Conservation (phyloP, 2,329 filamentous ascomycete genomes). For the Westerdykella sp. region DNA sequence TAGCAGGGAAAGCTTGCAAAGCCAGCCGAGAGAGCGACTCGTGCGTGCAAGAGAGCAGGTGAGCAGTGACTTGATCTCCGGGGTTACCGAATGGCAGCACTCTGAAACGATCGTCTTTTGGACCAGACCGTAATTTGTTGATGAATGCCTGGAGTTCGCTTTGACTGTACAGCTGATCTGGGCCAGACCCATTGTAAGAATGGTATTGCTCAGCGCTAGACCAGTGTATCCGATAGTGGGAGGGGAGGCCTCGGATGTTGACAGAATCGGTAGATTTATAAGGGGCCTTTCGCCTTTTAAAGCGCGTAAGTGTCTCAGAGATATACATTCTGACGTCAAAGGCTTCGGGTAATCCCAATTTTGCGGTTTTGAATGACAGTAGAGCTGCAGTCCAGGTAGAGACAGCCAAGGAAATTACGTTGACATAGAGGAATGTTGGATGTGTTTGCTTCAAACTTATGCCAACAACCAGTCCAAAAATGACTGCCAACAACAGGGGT, state of each 20-base stretch:
- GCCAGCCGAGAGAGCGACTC: slow-evolving; percentile 29
- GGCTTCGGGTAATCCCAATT: slow-evolving; percentile 42
- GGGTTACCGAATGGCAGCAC: slow-evolving; percentile 39
- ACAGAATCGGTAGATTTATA: slow-evolving; percentile 15
- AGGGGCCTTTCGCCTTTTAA: slow-evolving; percentile 8
- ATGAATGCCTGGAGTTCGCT: slow-evolving; percentile 46
- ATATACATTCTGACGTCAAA: slow-evolving; percentile 27
- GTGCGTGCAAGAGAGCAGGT: slow-evolving; percentile 36
- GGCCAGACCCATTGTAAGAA: slow-evolving; percentile 40
- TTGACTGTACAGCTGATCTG: slow-evolving; percentile 45
- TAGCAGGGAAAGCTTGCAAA: slow-evolving; percentile 43
- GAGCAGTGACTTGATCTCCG: slow-evolving; percentile 41
- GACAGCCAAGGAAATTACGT: slow-evolving; percentile 44
- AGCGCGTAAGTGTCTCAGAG: slow-evolving; percentile 11
- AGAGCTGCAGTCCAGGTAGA: slow-evolving; percentile 50
- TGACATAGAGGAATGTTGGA: slow-evolving; percentile 40
- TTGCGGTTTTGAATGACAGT: slow-evolving; percentile 44
- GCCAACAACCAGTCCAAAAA: slow-evolving; percentile 44
- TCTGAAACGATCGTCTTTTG: slow-evolving; percentile 39
- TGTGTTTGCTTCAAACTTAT: slow-evolving; percentile 39
- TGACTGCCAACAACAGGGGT: slow-evolving; percentile 42
- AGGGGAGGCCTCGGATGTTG: slow-evolving; percentile 21
- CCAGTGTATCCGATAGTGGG: slow-evolving; percentile 15
- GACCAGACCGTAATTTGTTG: slow-evolving; percentile 38
- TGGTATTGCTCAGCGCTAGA: slow-evolving; percentile 32